Evolutionary conservation across 768 basidiomycete species (phyloP).

Genomic region (Suillus cothurnatus): DNA sequence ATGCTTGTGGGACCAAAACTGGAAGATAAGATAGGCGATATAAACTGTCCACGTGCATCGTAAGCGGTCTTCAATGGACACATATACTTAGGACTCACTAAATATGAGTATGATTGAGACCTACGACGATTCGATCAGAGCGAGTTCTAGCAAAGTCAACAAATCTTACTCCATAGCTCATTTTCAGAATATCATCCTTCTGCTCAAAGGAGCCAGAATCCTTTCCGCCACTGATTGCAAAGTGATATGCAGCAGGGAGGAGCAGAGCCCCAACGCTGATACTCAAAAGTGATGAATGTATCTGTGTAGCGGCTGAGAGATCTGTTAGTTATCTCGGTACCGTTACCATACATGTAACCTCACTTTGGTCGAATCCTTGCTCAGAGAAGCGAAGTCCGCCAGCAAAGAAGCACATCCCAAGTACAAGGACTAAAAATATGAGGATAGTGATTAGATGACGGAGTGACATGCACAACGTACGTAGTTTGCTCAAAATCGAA

Average conservation of each 20-base stretch:
- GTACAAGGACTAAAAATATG: constrained; percentile 60
- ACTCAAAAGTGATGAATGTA: constrained; percentile 75
- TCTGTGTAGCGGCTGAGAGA: constrained; percentile 54
- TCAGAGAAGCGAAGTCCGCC: constrained; percentile 78
- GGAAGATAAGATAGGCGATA: constrained; percentile 51
- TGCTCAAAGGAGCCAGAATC: constrained; percentile 35
- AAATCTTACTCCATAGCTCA: constrained; percentile 53
- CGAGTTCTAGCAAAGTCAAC: constrained; percentile 6
- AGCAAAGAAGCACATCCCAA: constrained; percentile 92
- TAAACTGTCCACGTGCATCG: constrained; percentile 43
- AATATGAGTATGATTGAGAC: constrained; percentile 55
- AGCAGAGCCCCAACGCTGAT: constrained; percentile 81
- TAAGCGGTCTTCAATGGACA: not conserved
- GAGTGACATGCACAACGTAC: constrained; percentile 36
- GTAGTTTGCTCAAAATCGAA: constrained; percentile 78
- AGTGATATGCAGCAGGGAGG: constrained; percentile 80
- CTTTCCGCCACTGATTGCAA: constrained; percentile 39
- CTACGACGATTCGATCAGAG: constrained; percentile 23
- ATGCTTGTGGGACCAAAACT: constrained; percentile 57
- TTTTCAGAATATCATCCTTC: constrained; percentile 43
- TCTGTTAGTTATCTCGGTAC: constrained; percentile 9
- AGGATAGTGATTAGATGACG: constrained; percentile 4
- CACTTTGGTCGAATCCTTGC: constrained; percentile 77
- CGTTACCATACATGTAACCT: constrained; percentile 27
- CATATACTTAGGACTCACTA: constrained; percentile 37